These are phyloP conservation scores for Debaryomycetaceae sp. DNA, from an alignment of 1,139 yeast genomes.

Conservation along the genomic window DNA sequence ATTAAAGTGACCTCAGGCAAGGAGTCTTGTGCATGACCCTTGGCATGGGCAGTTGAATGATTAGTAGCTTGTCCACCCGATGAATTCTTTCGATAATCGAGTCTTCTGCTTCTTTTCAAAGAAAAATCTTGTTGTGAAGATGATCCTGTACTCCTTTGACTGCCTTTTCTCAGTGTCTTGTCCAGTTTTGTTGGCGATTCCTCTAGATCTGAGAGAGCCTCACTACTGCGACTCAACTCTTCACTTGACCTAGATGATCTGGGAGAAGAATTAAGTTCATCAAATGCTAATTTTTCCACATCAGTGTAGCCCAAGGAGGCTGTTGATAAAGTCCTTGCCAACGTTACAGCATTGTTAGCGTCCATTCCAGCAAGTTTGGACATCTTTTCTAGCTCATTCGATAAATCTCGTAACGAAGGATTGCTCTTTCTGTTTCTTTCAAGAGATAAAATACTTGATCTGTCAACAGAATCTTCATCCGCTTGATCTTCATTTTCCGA, in stretches of 20 bases:
- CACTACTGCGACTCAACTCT: slow-evolving; percentile 3
- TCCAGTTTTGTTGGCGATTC: background rate
- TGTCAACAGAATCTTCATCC: slow-evolving; percentile 1
- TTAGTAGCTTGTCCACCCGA: too few relatives aligned
- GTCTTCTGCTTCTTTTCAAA: slow-evolving; percentile 39
- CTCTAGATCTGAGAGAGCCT: slow-evolving; percentile 4
- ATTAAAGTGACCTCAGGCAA: background rate
- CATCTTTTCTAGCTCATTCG: slow-evolving; percentile 62
- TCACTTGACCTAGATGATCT: slow-evolving; percentile 9
- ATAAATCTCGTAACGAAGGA: slow-evolving; percentile 65
- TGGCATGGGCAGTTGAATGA: background rate
- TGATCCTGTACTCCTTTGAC: background rate
- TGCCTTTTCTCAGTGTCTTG: background rate
- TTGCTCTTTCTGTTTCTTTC: slow-evolving; percentile 25
- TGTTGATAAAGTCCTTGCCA: slow-evolving; percentile 68
- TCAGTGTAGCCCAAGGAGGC: slow-evolving; percentile 57
- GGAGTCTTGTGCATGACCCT: background rate
- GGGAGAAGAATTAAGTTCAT: slow-evolving; percentile 31
- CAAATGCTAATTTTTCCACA: slow-evolving; percentile 47
- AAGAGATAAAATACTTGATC: slow-evolving; percentile 5
- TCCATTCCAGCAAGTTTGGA: slow-evolving; percentile 72
- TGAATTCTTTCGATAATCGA: slow-evolving; percentile 39
- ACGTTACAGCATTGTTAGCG: slow-evolving; percentile 68
- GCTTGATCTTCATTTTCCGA: slow-evolving; percentile 1
- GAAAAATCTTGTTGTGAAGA: slow-evolving; percentile 23